A percentile compares a stretch with the other conserved stretches of the same genome.
These are phyloP conservation scores for Silene uniflora DNA, from an alignment of 148 eudicot species.

Conservation along the genomic window DNA sequence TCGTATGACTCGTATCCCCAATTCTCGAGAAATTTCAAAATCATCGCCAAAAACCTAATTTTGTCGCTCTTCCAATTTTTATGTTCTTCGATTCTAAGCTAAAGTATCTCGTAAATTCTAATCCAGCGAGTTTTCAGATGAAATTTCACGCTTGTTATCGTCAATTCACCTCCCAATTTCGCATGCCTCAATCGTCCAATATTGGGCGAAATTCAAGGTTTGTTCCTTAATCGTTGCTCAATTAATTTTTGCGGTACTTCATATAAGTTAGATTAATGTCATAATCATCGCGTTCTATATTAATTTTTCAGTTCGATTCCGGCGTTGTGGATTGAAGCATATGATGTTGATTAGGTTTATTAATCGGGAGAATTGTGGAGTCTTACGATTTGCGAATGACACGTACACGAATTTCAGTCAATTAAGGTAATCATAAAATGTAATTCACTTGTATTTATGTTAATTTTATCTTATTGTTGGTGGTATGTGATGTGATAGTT, in stretches of 20 bases:
- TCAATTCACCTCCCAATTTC: neutral
- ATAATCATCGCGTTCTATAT: neutral
- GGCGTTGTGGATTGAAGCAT: neutral
- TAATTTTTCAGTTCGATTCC: slow-evolving; percentile 16
- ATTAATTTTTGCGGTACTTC: neutral
- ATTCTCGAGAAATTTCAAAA: neutral
- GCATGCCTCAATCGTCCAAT: neutral
- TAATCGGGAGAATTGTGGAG: neutral
- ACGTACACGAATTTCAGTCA: neutral
- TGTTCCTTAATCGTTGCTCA: neutral
- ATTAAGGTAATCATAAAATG: slow-evolving; percentile 15
- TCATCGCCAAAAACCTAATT: neutral
- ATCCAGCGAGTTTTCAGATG: too few relatives aligned
- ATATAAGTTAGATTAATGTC: neutral
- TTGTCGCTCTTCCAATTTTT: too few relatives aligned
- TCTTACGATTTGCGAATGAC: slow-evolving; percentile 7
- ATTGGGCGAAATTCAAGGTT: slow-evolving; percentile 9
- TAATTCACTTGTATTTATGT: neutral
- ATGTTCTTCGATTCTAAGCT: neutral
- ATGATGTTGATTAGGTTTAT: neutral
- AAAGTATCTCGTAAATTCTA: neutral
- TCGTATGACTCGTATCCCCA: neutral
- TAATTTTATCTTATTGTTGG: neutral
- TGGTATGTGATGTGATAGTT: slow-evolving; percentile 24
- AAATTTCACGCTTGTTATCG: neutral